phyloP scores from a whole-genome alignment of 202 grass and related monocot genomes.

The Carex arenaria region DNA sequence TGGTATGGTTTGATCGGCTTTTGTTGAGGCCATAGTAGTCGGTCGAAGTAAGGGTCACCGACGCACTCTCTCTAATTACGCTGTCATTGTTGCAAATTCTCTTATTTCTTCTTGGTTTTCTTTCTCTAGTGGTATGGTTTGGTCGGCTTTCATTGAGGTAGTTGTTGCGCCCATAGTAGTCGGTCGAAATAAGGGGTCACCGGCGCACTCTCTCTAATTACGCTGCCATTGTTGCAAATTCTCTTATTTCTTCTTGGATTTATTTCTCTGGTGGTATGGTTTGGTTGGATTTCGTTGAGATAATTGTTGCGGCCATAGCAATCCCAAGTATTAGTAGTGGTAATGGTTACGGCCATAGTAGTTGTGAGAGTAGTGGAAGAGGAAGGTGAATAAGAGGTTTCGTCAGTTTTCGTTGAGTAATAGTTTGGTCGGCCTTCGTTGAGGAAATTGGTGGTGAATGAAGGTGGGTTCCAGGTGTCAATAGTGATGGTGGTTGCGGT shows the following conservation, averaged over 20 bases:
- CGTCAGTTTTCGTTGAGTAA: too few species aligned
- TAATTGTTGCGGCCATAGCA: too few species aligned
- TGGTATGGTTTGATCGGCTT: too few species aligned
- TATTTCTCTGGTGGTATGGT: background rate
- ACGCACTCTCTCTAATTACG: slow-evolving; percentile 54
- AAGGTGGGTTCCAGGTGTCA: too few species aligned
- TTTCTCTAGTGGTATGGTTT: background rate
- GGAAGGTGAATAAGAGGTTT: slow-evolving; percentile 37
- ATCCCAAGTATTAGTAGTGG: slow-evolving; percentile 50
- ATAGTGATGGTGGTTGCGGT: too few species aligned
- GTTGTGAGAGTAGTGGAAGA: slow-evolving; percentile 37
- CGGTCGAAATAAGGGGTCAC: slow-evolving; percentile 59
- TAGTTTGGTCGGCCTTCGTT: too few species aligned
- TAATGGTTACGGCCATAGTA: slow-evolving; percentile 45
- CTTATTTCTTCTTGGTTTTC: slow-evolving; percentile 29
- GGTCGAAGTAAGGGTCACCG: slow-evolving; percentile 58
- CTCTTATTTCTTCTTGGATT: slow-evolving; percentile 31
- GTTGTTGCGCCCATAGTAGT: background rate
- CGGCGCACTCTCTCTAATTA: slow-evolving; percentile 54
- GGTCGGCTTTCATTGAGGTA: too few species aligned
- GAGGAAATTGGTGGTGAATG: too few species aligned
- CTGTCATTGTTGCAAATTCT: slow-evolving; percentile 16
- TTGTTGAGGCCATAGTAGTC: background rate
- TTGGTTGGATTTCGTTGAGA: slow-evolving; percentile 15
- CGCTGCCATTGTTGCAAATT: slow-evolving; percentile 19